Base-by-base conservation (phyloP, 1,139 yeast genomes). In the Kodamaea alishanica region DNA sequence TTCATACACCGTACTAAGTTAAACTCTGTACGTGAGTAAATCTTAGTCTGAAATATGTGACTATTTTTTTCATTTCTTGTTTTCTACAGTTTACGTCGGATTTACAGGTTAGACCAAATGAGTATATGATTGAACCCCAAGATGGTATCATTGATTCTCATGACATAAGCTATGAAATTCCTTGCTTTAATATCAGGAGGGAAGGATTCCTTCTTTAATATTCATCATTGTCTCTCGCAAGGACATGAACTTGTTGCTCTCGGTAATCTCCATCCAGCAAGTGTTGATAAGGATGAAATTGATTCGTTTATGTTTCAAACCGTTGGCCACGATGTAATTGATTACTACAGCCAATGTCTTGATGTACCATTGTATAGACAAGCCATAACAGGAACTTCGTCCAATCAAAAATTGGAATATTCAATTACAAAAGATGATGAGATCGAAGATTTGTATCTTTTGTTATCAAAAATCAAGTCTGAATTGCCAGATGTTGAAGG, bases 261-360 rank as follows among this genome's bases (percentile, higher is more conserved):
- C 36, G 98, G 89, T 0, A 92, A 92, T 53, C 62, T 92, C 43
- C 79, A 80, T 52, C 98, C 98, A 2, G 67, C 70, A 6, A 56
- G 61, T 15, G 45, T 49, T 3, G 61, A 61, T 12, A 49, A 54
- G 10, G 77, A 75, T 48, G 98, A 92, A 58, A 67, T 92, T 42
- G 97, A 92, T 61, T 86, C 96, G 40, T 92, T 84, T 58, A 92
- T 92, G 98, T 92, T 87, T 61, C 98, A 92, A 61, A 92, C 98
- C 0, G 98, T 92, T n/a, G 98, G 98, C 0, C 94, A 85, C 58
- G 88, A 84, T 49, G 78, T 87, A 4, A 72, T 92, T 5, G 73
- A 76, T 0, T 61, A 67, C 41, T 88, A 89, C 53, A 67, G 77
- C 2, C 70, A 82, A 44, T 86, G 96, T 51, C 64, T 86, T 33